These are phyloP conservation scores for Scedosporium boydii DNA, from an alignment of 2,329 filamentous ascomycete genomes.

Conservation along the genomic window DNA sequence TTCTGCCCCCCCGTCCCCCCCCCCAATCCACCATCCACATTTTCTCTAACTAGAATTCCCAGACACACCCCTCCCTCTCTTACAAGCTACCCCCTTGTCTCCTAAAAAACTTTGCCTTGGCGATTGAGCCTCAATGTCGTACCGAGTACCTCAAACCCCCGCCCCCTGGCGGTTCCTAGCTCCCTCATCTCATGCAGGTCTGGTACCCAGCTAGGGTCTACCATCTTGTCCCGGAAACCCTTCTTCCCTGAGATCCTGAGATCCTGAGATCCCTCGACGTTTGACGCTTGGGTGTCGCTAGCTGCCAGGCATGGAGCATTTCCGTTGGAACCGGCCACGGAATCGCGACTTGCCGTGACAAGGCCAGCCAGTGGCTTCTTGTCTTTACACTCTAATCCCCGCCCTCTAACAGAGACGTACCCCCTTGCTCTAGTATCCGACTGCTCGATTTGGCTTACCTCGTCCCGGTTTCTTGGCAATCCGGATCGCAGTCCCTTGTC, in stretches of 20 bases:
- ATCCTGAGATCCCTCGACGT: not conserved
- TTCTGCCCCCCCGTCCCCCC: no score
- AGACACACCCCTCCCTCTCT: not conserved
- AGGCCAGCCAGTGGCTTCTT: not conserved
- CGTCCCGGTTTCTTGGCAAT: conserved; percentile 1
- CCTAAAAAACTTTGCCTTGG: not conserved
- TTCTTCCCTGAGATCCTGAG: not conserved
- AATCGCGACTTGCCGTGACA: conserved; percentile 10
- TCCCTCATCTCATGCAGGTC: not conserved
- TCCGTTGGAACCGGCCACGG: conserved; percentile 12
- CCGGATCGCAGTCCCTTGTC: not conserved
- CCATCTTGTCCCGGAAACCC: not conserved
- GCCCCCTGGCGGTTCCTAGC: not conserved
- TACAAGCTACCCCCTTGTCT: no score
- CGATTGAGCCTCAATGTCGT: not conserved
- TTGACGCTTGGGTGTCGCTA: not conserved
- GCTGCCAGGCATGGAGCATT: conserved; percentile 10
- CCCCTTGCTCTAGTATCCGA: not conserved
- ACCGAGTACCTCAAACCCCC: conserved; percentile 1
- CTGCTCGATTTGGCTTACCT: not conserved
- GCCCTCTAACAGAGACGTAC: not conserved
- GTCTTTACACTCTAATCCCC: not conserved
- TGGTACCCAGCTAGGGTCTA: not conserved
- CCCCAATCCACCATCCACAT: not conserved
- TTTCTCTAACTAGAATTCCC: not conserved